phyloP scores from a whole-genome alignment of 140 eudicot genomes.

The Erigeron philadelphicus region DNA sequence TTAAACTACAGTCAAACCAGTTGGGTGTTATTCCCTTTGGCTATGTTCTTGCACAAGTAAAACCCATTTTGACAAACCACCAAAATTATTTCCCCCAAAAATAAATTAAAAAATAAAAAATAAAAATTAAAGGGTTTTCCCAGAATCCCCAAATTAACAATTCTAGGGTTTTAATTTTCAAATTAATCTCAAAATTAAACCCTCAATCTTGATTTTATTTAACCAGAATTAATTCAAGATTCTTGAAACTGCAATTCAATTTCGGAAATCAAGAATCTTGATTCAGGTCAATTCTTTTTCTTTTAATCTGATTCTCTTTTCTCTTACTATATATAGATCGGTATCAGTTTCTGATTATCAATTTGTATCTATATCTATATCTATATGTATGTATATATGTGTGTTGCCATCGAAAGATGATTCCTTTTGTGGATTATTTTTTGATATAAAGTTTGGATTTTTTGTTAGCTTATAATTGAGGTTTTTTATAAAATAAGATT shows the following conservation, averaged over 20 bases:
- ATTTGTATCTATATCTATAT: background rate
- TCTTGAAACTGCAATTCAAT: slow-evolving; percentile 21
- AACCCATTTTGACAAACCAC: background rate
- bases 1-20: slow-evolving; percentile 25
- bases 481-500: no score
- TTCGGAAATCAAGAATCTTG: slow-evolving; percentile 25
- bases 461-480: no score
- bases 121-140: slow-evolving; percentile 24
- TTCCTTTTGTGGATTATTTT: background rate
- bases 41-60: slow-evolving; percentile 30
- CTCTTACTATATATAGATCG: slow-evolving; percentile 26
- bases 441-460: slow-evolving; percentile 15
- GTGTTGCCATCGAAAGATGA: slow-evolving; percentile 5
- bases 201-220: slow-evolving; percentile 15
- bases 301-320: slow-evolving; percentile 19
- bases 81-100: background rate
- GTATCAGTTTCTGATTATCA: slow-evolving; percentile 12
- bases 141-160: slow-evolving; percentile 26
- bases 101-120: background rate
- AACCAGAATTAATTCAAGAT: slow-evolving; percentile 12
- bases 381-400: background rate
- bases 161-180: slow-evolving; percentile 35
- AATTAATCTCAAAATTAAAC: slow-evolving; percentile 5
- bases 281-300: slow-evolving; percentile 33
- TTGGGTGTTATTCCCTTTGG: background rate